These are phyloP conservation scores for Eimeria praecox DNA, from an alignment of 169 alveolate genomes.

Conservation along the genomic window DNA sequence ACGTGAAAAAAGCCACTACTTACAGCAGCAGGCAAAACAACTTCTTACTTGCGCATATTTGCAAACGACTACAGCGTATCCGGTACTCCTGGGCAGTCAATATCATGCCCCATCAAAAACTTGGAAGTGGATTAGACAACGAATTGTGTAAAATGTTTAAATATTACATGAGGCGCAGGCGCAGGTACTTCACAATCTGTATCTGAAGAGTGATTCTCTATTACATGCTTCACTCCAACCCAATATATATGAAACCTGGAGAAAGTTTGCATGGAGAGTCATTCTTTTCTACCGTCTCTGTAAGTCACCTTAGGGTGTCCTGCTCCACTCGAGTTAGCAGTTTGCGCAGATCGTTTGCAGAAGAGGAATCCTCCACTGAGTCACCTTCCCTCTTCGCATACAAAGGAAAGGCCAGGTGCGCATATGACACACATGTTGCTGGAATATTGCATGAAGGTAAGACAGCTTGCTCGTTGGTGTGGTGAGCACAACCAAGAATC, in stretches of 20 bases:
- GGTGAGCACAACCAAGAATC: background rate
- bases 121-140: background rate
- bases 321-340: conserved; percentile 51
- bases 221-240: background rate
- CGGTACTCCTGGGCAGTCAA: conserved; percentile 48
- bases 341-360: conserved; percentile 15
- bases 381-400: background rate
- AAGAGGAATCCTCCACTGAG: background rate
- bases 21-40: background rate
- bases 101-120: background rate
- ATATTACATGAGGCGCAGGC: background rate
- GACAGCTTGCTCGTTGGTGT: background rate
- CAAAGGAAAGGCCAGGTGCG: background rate
- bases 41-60: conserved; percentile 65
- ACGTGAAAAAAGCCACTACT: background rate
- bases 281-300: background rate
- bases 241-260: background rate
- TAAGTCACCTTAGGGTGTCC: conserved; percentile 55
- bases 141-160: background rate
- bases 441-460: background rate
- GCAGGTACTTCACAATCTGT: background rate
- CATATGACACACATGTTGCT: conserved; percentile 15
- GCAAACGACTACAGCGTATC: conserved; percentile 70
- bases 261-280: background rate
- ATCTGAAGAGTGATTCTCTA: background rate